Base-by-base conservation (phyloP, 2,329 filamentous ascomycete species). In the Verticillium nonalfalfae region DNA sequence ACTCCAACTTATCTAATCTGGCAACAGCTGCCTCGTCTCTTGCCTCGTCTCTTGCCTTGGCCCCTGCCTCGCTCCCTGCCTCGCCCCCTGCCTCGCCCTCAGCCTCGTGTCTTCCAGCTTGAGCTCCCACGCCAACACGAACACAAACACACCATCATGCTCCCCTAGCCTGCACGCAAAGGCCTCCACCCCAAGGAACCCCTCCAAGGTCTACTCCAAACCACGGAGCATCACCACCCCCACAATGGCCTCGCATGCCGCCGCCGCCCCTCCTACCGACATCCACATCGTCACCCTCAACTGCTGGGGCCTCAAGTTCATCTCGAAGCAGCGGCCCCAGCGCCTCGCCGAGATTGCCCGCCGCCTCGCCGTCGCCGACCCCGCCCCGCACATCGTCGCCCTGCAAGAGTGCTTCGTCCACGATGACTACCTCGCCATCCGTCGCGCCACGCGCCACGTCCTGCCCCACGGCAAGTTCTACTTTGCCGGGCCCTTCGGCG, bases 391-490 rank as follows among this genome's bases (percentile, higher is more conserved):
- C 64, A 93, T 97, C 69, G 92, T 97, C 64, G 91, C 90, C n/a
- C 81, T 98, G 15, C 94, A 98, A 76, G 94, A 98, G 80, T 96
- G 91, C 79, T 99, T 91, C 89, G 93, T 90, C 3, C 88, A 93
- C 69, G 79, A 90, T 67, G 91, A 97, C 79, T 96, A 93, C 79
- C 79, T 85, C 64, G 84, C 83, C 70, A 93, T 97, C 70, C 90
- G 91, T 58, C 81, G 86, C 26, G 83, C 88, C 66, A 94, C 91
- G 5, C 82, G 82, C 64, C 79, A 87, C 67, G 82, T 94, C 59
- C 83, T 98, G 34, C 95, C 95, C 0, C 88, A 96, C 74, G 93
- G 88, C 62, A 98, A 98, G 76, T 97, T 96, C 79, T 99, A 97
- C 78, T 84, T 89, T 70, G 90, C 88, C 69, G 95, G 94, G 45